A percentile compares a stretch with the other conserved stretches of the same genome.
phyloP scores from a whole-genome alignment of 2,329 filamentous ascomycete genomes.

The Ascomycota sp. region DNA sequence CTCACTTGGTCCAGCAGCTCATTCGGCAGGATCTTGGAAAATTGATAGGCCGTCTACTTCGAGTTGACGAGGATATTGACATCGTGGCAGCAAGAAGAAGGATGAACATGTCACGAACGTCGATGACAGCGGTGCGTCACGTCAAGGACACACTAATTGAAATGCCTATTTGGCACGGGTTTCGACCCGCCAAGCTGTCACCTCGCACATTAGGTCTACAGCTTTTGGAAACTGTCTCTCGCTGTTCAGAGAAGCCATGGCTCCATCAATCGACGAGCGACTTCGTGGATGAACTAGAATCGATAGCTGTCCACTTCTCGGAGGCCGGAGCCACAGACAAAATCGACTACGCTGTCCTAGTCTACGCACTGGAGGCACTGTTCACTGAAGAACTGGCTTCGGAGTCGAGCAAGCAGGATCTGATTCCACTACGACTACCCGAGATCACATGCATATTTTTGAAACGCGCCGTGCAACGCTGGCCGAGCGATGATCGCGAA shows the following conservation, averaged over 20 bases:
- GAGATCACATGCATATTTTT: constrained; percentile 11
- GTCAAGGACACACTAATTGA: constrained; percentile 30
- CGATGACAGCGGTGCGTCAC: constrained; percentile 29
- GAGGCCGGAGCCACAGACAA: constrained; percentile 3
- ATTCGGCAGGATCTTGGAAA: constrained; percentile 27
- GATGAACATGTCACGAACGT: constrained; percentile 45
- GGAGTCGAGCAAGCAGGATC: constrained; percentile 5
- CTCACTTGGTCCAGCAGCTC: constrained; percentile 35
- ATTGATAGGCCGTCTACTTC: constrained; percentile 34
- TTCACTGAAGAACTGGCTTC: constrained; percentile 8
- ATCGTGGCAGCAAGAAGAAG: constrained; percentile 39
- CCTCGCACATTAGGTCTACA: constrained; percentile 42
- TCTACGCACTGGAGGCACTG: constrained; percentile 16
- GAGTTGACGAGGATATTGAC: constrained; percentile 29
- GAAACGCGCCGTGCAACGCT: constrained; percentile 8
- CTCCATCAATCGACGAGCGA: constrained; percentile 4
- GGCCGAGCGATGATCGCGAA: constrained; percentile 9
- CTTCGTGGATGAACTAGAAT: constrained; percentile 10
- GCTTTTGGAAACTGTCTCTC: constrained; percentile 26
- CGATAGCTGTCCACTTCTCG: constrained; percentile 6
- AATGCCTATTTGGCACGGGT: constrained; percentile 36
- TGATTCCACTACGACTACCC: constrained; percentile 8
- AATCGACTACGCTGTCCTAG: constrained; percentile 21
- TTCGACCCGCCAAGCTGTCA: constrained; percentile 27
- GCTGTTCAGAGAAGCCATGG: constrained; percentile 8